These are phyloP conservation scores for Taiozyma sp. DNA, from an alignment of 1,139 yeast genomes.

Conservation along the genomic window DNA sequence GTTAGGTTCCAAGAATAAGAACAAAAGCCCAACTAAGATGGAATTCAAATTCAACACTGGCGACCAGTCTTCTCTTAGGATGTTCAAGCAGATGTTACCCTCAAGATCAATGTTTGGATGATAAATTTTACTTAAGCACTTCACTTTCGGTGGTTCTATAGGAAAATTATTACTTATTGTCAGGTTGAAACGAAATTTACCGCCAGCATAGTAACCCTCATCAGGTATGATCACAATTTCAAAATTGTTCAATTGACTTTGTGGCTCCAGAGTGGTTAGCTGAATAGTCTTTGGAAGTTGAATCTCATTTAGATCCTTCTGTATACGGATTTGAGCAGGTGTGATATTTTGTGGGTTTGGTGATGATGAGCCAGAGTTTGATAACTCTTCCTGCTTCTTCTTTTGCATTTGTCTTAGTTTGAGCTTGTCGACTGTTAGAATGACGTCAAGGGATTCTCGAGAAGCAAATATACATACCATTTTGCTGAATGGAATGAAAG, in stretches of 20 bases:
- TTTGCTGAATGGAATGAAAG: neutral
- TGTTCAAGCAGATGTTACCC: constrained; percentile 90
- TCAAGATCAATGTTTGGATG: constrained; percentile 92
- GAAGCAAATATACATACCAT: neutral
- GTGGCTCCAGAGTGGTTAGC: constrained; percentile 45
- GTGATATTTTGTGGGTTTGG: constrained; percentile 30
- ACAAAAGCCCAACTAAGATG: constrained; percentile 80
- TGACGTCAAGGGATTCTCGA: neutral
- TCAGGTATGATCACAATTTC: constrained; percentile 61
- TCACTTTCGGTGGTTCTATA: constrained; percentile 87
- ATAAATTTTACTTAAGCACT: constrained; percentile 66
- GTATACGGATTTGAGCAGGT: constrained; percentile 48
- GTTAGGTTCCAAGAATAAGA: constrained; percentile 85
- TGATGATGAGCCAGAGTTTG: constrained; percentile 11
- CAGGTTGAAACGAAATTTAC: constrained; percentile 64
- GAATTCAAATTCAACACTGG: constrained; percentile 85
- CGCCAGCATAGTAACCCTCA: constrained; percentile 74
- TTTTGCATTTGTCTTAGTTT: constrained; percentile 58
- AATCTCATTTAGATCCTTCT: constrained; percentile 59
- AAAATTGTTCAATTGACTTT: constrained; percentile 55
- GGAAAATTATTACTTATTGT: constrained; percentile 73
- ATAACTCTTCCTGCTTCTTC: constrained; percentile 43
- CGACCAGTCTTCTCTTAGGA: constrained; percentile 93
- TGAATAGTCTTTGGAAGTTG: constrained; percentile 63
- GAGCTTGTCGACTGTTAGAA: constrained; percentile 17